These are phyloP conservation scores for Debaryomycetaceae sp. DNA, from an alignment of 1,139 yeast genomes.

Conservation along the genomic window DNA sequence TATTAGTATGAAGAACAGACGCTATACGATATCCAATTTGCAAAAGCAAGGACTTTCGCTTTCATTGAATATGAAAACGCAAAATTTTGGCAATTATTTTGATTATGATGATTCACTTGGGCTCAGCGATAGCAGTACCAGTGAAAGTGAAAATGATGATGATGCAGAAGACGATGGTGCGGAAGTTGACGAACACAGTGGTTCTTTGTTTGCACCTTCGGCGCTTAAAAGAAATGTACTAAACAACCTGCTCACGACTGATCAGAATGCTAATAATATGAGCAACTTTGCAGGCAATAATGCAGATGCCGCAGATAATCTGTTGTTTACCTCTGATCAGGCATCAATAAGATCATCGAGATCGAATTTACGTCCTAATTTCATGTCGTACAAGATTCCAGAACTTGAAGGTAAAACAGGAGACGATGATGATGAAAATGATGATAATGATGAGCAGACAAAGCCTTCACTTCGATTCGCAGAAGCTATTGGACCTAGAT, in stretches of 20 bases:
- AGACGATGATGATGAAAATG: constrained; percentile 26
- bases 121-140: constrained; percentile 17
- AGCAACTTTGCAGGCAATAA: not conserved
- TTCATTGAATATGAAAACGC: constrained; percentile 62
- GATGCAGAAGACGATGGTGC: constrained; percentile 13
- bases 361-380: constrained; percentile 58
- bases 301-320: not conserved
- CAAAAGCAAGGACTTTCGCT: constrained; percentile 74
- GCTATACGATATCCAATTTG: constrained; percentile 54
- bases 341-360: constrained; percentile 31
- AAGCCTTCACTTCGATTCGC: constrained; percentile 34
- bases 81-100: constrained; percentile 23
- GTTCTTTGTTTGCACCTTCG: constrained; percentile 5
- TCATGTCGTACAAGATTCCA: constrained; percentile 77
- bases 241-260: not conserved
- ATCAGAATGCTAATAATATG: not conserved
- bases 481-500: constrained; percentile 19
- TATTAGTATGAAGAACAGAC: constrained; percentile 26
- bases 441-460: constrained; percentile 11
- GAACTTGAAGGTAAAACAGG: constrained; percentile 60
- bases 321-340: constrained; percentile 15
- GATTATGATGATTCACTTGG: constrained; percentile 22
- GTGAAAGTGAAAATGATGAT: constrained; percentile 11
- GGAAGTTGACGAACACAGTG: constrained; percentile 11
- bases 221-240: not conserved